Evolutionary conservation across 306 rosid genomes (phyloP).

Genomic region (Alnus rubra): DNA sequence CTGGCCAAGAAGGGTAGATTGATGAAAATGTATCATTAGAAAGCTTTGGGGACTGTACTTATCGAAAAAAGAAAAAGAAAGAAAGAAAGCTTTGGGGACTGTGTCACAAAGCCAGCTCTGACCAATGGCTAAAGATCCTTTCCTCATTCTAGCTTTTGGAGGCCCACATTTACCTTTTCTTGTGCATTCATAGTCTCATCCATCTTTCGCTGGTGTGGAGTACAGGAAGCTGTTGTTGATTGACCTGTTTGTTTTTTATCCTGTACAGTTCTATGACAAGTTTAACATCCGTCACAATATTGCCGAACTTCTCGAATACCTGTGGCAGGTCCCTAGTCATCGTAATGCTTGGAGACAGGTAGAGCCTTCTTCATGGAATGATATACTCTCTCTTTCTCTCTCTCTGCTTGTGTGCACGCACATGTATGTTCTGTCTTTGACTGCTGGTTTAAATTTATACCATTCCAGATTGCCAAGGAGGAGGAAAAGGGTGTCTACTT

Average conservation of each 20-base stretch:
- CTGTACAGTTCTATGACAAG: constrained; percentile 91
- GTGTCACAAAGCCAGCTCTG: not conserved
- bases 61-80: too few species aligned
- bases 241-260: constrained; percentile 29
- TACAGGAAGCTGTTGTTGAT: constrained; percentile 24
- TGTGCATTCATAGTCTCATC: constrained; percentile 11
- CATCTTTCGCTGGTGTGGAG: constrained; percentile 24
- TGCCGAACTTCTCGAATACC: constrained; percentile 97
- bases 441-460: constrained; percentile 18
- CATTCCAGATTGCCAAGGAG: constrained; percentile 90
- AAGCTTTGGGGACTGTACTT: not conserved
- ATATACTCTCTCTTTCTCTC: not conserved
- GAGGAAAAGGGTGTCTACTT: constrained; percentile 98
- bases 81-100: not conserved
- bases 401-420: not conserved
- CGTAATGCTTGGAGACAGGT: constrained; percentile 99
- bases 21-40: not conserved
- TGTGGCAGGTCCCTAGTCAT: constrained; percentile 99
- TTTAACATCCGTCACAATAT: constrained; percentile 97
- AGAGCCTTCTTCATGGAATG: constrained; percentile 10
- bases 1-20: not conserved
- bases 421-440: constrained; percentile 14
- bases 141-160: not conserved
- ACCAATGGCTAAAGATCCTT: not conserved
- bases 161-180: not conserved